Percentiles rank a stretch among this genome's conserved stretches.
These are phyloP conservation scores for Lenzites betulinus DNA, from an alignment of 768 basidiomycete species.

Conservation along the genomic window DNA sequence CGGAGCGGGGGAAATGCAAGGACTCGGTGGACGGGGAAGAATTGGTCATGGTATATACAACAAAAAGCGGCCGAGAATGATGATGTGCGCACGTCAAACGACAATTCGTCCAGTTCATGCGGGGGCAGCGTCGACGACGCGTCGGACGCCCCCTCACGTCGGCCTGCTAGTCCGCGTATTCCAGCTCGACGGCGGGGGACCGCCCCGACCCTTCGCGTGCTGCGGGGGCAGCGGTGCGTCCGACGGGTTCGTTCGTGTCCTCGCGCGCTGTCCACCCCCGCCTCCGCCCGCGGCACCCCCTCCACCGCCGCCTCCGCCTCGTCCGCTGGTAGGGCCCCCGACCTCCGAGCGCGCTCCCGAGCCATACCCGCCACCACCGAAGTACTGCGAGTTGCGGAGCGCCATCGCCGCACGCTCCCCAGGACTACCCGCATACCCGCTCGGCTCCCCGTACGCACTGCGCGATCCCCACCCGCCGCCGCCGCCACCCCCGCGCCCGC, in stretches of 20 bases:
- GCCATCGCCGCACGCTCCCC: slow-evolving; percentile 31
- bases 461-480: slow-evolving; percentile 50
- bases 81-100: background rate
- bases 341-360: slow-evolving; percentile 17
- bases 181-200: slow-evolving; percentile 39
- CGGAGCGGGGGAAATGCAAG: background rate
- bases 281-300: too few species aligned
- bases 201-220: slow-evolving; percentile 13
- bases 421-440: slow-evolving; percentile 39
- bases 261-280: slow-evolving; percentile 21
- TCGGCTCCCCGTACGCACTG: slow-evolving; percentile 72
- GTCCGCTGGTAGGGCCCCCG: slow-evolving; percentile 18
- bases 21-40: background rate
- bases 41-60: background rate
- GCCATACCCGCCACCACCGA: slow-evolving; percentile 10
- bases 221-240: slow-evolving; percentile 21
- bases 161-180: slow-evolving; percentile 21
- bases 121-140: background rate
- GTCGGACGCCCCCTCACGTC: slow-evolving; percentile 1
- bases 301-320: slow-evolving; percentile 1
- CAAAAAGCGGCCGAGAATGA: too few species aligned
- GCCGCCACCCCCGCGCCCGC: slow-evolving; percentile 36
- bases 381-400: slow-evolving; percentile 18
- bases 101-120: background rate
- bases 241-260: slow-evolving; percentile 37